Evolutionary conservation across 78 protist species (phyloP).

Genomic region (Creolimax fragrantissima): DNA sequence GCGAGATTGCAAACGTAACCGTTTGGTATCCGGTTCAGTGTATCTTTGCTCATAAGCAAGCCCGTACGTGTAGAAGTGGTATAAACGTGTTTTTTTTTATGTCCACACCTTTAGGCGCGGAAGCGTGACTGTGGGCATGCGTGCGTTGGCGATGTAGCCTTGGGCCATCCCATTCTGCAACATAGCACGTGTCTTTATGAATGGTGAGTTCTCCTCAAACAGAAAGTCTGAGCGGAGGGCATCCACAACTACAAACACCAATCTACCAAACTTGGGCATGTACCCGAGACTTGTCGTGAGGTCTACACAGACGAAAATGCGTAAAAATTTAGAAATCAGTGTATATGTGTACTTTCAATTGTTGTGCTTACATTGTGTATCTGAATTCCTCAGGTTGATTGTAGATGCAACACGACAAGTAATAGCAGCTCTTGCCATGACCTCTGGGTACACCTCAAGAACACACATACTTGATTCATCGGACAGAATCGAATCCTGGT

Average conservation of each 20-base stretch:
- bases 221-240: conserved; percentile 72
- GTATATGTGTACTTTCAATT: too few relatives aligned
- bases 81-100: too few relatives aligned
- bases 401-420: too few relatives aligned
- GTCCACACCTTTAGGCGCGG: conserved; percentile 72
- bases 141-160: conserved; percentile 46
- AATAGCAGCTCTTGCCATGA: too few relatives aligned
- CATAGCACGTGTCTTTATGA: background rate
- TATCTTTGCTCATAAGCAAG: too few relatives aligned
- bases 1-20: too few relatives aligned
- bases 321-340: too few relatives aligned
- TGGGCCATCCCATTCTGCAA: conserved; percentile 26
- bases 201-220: background rate
- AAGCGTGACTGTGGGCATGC: conserved; percentile 81
- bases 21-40: too few relatives aligned
- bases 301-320: too few relatives aligned
- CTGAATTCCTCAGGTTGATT: too few relatives aligned
- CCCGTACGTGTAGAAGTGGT: too few relatives aligned
- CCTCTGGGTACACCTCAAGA: background rate
- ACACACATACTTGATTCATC: background rate
- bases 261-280: conserved; percentile 29
- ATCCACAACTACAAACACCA: conserved; percentile 73
- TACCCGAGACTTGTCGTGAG: background rate
- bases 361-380: too few relatives aligned
- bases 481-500: background rate